Percentiles rank a stretch among this genome's conserved stretches.
These are phyloP conservation scores for Curvularia spicifera DNA, from an alignment of 2,329 filamentous ascomycete genomes.

Conservation along the genomic window DNA sequence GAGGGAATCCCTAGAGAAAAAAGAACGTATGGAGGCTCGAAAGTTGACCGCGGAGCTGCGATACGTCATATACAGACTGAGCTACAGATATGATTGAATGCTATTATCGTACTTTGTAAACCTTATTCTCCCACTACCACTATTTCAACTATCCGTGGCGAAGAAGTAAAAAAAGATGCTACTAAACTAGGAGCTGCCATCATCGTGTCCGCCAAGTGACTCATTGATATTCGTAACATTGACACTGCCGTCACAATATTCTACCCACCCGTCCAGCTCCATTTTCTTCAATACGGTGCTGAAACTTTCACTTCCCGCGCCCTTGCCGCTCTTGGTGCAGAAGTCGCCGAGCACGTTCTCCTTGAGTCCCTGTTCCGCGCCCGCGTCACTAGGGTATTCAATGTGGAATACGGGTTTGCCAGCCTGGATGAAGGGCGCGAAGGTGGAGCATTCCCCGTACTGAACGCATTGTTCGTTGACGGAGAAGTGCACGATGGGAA, in stretches of 20 bases:
- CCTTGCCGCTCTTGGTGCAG: constrained; percentile 51
- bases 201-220: constrained; percentile 5
- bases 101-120: background rate
- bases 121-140: background rate
- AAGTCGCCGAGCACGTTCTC: constrained; percentile 41
- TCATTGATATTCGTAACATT: constrained; percentile 32
- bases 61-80: background rate
- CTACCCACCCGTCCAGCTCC: constrained; percentile 67
- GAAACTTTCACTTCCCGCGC: constrained; percentile 58
- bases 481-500: constrained; percentile 65
- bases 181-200: background rate
- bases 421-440: constrained; percentile 63
- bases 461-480: constrained; percentile 74
- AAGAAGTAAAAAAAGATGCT: background rate
- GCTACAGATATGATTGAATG: background rate
- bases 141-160: background rate
- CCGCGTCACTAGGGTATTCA: constrained; percentile 67
- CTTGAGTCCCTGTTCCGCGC: constrained; percentile 38
- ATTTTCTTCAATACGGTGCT: constrained; percentile 72
- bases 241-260: constrained; percentile 57
- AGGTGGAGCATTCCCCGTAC: constrained; percentile 65
- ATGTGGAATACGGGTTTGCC: constrained; percentile 76
- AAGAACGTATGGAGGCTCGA: background rate
- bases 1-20: background rate
- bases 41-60: background rate